Base-by-base conservation (phyloP, 1,284 basidiomycete genomes). In the Marasmius sp. region DNA sequence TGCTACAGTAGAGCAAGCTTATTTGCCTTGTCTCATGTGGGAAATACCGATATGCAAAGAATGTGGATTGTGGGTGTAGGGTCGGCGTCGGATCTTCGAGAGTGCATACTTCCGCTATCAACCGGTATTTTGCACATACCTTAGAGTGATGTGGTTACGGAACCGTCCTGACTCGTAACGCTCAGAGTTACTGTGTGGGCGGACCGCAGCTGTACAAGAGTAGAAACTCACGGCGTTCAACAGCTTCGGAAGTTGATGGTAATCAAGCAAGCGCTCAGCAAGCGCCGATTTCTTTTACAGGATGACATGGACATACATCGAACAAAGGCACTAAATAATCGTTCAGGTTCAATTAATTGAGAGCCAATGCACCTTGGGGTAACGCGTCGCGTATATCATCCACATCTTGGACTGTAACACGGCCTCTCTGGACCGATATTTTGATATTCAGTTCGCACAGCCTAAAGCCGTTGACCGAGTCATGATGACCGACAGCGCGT, bases 401-500 rank as follows among this genome's bases (percentile, higher is more conserved):
- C 20, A 9, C 38, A 12, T 37, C 6, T 36, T 9, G 34, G n/a
- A 37, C 10, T 16, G 20, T 33, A 6, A 54, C 52, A 54, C 52
- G 52, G 52, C 52, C 52, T 16, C 52, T 47, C 9, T 18, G 34
- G 38, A 37, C 37, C 52, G 38, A 37, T 5, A 37, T 37, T 38
- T 7, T 38, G 52, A 54, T 36, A 54, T 54, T 54, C 34, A 14
- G 34, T 38, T 37, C 12, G 52, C 52, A 54, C 52, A 54, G 52
- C 52, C 33, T 36, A 5, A 27, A 5, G 5, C 27, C 27, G 27
- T 27, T 27, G 34, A 27, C 52, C 16, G 27, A 54, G 52, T 54
- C 52, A 54, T 54, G 34, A 54, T 54, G 52, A 54, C 52, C 37
- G 52, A 34, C 34, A 34, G 52, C 52, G 52, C 52, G 52, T 54